These are phyloP conservation scores for Calonectria fujianensis DNA, from an alignment of 2,329 filamentous ascomycete species.

Conservation along the genomic window DNA sequence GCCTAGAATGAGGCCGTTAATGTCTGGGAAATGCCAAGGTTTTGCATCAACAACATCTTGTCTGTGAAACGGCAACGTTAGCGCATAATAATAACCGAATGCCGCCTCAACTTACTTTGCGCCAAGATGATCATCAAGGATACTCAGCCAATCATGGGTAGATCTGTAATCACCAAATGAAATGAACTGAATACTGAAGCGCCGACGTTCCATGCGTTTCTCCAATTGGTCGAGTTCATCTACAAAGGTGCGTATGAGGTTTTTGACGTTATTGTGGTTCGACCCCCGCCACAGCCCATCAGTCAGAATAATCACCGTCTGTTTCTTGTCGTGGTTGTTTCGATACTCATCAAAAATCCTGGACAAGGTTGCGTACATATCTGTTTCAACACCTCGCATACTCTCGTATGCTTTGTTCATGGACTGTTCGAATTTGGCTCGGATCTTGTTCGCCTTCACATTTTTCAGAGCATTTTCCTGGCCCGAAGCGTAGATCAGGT, in stretches of 20 bases:
- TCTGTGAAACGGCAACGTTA: background rate
- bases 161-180: conserved; percentile 7
- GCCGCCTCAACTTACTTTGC: conserved; percentile 1
- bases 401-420: background rate
- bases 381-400: background rate
- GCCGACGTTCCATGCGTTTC: background rate
- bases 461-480: background rate
- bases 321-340: background rate
- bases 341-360: conserved; percentile 19
- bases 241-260: conserved; percentile 1
- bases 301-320: conserved; percentile 30
- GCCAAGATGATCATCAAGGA: conserved; percentile 1
- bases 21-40: conserved; percentile 19
- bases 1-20: conserved; percentile 24
- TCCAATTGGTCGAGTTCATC: background rate
- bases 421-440: background rate
- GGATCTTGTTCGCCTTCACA: background rate
- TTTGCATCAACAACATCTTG: conserved; percentile 30
- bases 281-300: conserved; percentile 27
- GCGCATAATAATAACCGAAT: background rate
- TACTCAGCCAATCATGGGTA: background rate
- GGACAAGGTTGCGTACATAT: conserved; percentile 18
- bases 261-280: background rate
- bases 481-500: conserved; percentile 14
- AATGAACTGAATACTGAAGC: conserved; percentile 36